phyloP scores from a whole-genome alignment of 2,329 filamentous ascomycete genomes.

The Xylariales sp. region DNA sequence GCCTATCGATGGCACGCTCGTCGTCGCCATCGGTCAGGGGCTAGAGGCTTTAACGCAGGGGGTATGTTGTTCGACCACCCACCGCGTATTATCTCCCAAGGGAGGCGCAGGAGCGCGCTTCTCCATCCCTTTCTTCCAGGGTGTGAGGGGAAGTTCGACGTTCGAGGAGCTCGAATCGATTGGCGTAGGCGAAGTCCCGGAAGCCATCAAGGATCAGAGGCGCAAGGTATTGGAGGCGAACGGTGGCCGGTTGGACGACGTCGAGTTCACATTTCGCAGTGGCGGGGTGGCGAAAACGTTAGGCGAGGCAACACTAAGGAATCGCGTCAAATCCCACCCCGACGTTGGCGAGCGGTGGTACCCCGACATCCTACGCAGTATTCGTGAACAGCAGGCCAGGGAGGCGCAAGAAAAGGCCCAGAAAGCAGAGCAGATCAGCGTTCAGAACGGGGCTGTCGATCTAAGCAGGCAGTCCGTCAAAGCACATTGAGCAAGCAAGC shows the following conservation, averaged over 20 bases:
- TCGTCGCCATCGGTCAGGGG: slow-evolving; percentile 89
- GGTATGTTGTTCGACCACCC: slow-evolving; percentile 84
- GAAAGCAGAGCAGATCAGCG: slow-evolving; percentile 12
- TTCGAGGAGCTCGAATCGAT: slow-evolving; percentile 79
- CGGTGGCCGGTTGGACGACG: slow-evolving; percentile 72
- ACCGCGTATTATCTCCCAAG: slow-evolving; percentile 80
- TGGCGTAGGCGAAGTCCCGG: slow-evolving; percentile 69
- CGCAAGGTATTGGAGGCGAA: slow-evolving; percentile 67
- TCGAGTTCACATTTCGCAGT: slow-evolving; percentile 86
- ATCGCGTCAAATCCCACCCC: slow-evolving; percentile 86
- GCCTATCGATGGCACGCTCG: slow-evolving; percentile 79
- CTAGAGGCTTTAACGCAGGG: slow-evolving; percentile 87
- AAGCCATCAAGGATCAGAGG: slow-evolving; percentile 71
- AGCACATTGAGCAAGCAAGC: slow-evolving; percentile 51
- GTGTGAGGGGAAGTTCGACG: slow-evolving; percentile 80
- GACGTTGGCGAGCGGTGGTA: slow-evolving; percentile 89
- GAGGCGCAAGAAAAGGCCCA: slow-evolving; percentile 50
- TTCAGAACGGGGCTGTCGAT: slow-evolving; percentile 37
- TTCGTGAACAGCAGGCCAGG: slow-evolving; percentile 68
- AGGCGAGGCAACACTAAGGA: slow-evolving; percentile 86
- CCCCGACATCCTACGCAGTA: slow-evolving; percentile 69
- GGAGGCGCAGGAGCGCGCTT: slow-evolving; percentile 78
- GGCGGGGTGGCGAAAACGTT: slow-evolving; percentile 75
- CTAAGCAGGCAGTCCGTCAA: slow-evolving; percentile 49
- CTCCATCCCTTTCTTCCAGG: slow-evolving; percentile 90